A percentile compares a stretch with the other conserved stretches of the same genome.
Evolutionary conservation across 768 basidiomycete species (phyloP).

Genomic region (Tricholoma flavovirens): DNA sequence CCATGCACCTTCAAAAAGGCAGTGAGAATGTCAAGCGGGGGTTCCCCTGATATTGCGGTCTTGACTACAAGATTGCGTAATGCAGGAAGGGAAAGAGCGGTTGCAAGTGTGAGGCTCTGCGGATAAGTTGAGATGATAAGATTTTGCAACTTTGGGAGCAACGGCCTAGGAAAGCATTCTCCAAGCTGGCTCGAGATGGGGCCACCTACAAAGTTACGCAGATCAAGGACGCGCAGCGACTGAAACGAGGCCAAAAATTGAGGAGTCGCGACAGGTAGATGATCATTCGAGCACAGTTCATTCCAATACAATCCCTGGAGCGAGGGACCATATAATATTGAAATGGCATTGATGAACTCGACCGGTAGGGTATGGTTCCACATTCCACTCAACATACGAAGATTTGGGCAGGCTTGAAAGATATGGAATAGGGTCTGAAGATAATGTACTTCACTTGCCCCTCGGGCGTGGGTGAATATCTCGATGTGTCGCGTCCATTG

Average conservation of each 20-base stretch:
- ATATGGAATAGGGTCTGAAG: slow-evolving; percentile 39
- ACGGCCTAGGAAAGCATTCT: slow-evolving; percentile 15
- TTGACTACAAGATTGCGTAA: slow-evolving; percentile 39
- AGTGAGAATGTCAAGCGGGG: slow-evolving; percentile 20
- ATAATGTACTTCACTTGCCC: slow-evolving; percentile 30
- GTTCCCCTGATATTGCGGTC: slow-evolving; percentile 17
- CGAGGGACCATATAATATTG: slow-evolving; percentile 33
- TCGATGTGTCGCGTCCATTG: slow-evolving; percentile 46
- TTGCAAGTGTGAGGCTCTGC: slow-evolving; percentile 32
- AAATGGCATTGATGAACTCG: slow-evolving; percentile 38
- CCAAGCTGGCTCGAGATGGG: slow-evolving; percentile 12
- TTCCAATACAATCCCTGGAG: slow-evolving; percentile 44
- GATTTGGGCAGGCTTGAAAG: slow-evolving; percentile 38
- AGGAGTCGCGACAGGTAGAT: slow-evolving; percentile 22
- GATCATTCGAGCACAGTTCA: slow-evolving; percentile 19
- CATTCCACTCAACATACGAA: slow-evolving; percentile 40
- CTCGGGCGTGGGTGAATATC: slow-evolving; percentile 40
- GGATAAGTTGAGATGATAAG: slow-evolving; percentile 37
- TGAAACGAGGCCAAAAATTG: slow-evolving; percentile 36
- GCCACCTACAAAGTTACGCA: slow-evolving; percentile 34
- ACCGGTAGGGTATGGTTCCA: slow-evolving; percentile 39
- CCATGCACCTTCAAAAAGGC: slow-evolving; percentile 40
- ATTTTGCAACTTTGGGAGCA: slow-evolving; percentile 36
- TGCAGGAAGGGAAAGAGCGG: slow-evolving; percentile 34
- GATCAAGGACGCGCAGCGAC: slow-evolving; percentile 39